A percentile compares a stretch with the other conserved stretches of the same genome.
phyloP scores from a whole-genome alignment of 176 grass and related monocot genomes.

The Melocanna baccifera region DNA sequence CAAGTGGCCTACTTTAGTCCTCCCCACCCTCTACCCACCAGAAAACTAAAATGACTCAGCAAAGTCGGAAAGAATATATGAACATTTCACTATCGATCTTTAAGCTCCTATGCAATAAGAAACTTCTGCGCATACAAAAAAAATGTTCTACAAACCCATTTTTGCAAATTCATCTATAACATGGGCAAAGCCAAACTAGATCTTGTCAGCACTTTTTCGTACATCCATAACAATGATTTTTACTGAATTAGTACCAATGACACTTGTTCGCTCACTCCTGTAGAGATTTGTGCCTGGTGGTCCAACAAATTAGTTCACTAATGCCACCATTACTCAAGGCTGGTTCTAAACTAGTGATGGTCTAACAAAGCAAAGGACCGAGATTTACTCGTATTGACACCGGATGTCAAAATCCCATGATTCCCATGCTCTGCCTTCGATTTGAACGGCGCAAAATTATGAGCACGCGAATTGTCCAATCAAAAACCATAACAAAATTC shows the following conservation, averaged over 20 bases:
- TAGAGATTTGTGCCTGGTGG: neutral
- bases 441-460: neutral
- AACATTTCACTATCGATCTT: neutral
- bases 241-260: neutral
- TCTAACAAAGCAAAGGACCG: neutral
- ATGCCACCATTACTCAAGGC: neutral
- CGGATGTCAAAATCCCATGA: neutral
- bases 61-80: neutral
- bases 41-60: constrained; percentile 1
- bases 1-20: constrained; percentile 23
- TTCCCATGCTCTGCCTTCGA: neutral
- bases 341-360: neutral
- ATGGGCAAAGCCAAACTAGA: neutral
- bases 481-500: neutral
- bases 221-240: neutral
- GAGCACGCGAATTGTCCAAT: neutral
- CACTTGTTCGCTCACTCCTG: neutral
- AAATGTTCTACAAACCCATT: neutral
- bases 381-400: neutral
- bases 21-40: neutral
- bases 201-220: neutral
- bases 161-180: neutral
- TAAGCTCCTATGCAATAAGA: neutral
- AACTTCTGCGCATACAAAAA: neutral
- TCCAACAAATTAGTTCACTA: neutral